Percentiles rank a stretch among this genome's conserved stretches.
Evolutionary conservation across 2,329 filamentous ascomycete species (phyloP).

Genomic region (Trichoderma simmonsii): DNA sequence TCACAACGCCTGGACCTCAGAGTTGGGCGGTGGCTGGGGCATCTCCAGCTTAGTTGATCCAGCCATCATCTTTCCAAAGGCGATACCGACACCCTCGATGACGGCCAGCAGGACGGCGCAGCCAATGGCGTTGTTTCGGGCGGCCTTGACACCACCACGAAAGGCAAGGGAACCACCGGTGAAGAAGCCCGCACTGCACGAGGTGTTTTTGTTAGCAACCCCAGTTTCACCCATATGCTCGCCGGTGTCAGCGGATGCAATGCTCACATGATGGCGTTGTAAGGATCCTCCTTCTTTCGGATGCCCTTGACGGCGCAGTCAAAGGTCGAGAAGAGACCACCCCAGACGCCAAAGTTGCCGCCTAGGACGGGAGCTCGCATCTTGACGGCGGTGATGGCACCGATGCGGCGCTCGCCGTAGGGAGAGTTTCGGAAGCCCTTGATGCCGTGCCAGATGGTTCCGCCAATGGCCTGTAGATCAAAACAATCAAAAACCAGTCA

Average conservation of each 20-base stretch:
- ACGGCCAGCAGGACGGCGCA: conserved; percentile 92
- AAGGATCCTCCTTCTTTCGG: conserved; percentile 95
- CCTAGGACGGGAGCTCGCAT: conserved; percentile 92
- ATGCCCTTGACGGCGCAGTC: conserved; percentile 96
- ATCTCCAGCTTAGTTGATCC: conserved; percentile 78
- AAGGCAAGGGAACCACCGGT: conserved; percentile 90
- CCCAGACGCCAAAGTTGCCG: conserved; percentile 98
- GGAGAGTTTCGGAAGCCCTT: conserved; percentile 90
- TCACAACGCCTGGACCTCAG: conserved; percentile 30
- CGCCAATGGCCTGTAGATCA: conserved; percentile 61
- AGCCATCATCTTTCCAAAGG: conserved; percentile 91
- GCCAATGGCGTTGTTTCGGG: conserved; percentile 92
- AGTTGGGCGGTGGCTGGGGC: conserved; percentile 33
- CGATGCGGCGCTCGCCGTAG: conserved; percentile 92
- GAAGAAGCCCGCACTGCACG: conserved; percentile 75
- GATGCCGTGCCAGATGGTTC: conserved; percentile 92
- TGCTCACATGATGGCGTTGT: conserved; percentile 79
- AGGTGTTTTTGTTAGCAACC: background rate
- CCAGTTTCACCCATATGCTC: background rate
- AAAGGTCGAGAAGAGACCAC: conserved; percentile 90
- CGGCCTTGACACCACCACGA: conserved; percentile 85
- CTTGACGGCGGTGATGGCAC: conserved; percentile 95
- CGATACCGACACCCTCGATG: conserved; percentile 96
- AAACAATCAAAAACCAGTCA: background rate
- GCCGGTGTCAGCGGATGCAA: background rate